Evolutionary conservation across 164 flowering plant genomes (phyloP), one percentile per base, ranked within the genome.

Genomic region (Chimonanthus praecox): DNA sequence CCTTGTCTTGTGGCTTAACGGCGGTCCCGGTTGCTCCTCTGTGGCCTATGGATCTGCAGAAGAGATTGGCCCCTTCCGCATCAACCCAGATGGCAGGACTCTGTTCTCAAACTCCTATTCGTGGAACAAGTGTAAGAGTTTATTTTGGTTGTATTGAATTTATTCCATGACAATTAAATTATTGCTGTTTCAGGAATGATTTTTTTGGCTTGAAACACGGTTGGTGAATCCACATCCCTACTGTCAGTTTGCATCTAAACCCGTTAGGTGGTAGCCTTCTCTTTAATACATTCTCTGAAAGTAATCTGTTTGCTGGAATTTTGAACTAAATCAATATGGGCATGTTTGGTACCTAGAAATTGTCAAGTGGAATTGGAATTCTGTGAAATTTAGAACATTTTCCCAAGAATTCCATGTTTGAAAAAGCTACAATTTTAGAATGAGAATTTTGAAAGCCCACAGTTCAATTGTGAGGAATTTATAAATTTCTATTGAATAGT

Each of bases 11-110:
- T 95, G 99, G 99, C 93, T 95, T 65, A 95, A 89, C 82, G 99
- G 99, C 21, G 99, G 99, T 33, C 99, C 98, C 68, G 99, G 99
- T 58, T 95, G 99, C 78, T 92, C 98, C 16, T 95, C 98, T 63
- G 83, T 95, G 68, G 99, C 93, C 43, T 95, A 88, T 82, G 99
- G 98, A 54, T 92, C 97, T 15, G 83, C 92, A 43, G 99, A 92
- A 80, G 99, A 95, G 77, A 78, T 95, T 69, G 99, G 99, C 4
- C 98, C 98, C 67, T 91, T 95, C 64, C 90, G 81, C 5, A 87
- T 95, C 74, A 74, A 80, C 48, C 75, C 97, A 2, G 94, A 92
- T 83, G 99, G 96, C 72, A 82, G 78, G 80, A 83, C 90, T 11
- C 97, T 95, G 60, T 87, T 71, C 84, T 67, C 73, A 69, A 95